A percentile compares a stretch with the other conserved stretches of the same genome.
Evolutionary conservation across 2,329 filamentous ascomycete genomes (phyloP).

Genomic region (Kalaharituber pfeilii): DNA sequence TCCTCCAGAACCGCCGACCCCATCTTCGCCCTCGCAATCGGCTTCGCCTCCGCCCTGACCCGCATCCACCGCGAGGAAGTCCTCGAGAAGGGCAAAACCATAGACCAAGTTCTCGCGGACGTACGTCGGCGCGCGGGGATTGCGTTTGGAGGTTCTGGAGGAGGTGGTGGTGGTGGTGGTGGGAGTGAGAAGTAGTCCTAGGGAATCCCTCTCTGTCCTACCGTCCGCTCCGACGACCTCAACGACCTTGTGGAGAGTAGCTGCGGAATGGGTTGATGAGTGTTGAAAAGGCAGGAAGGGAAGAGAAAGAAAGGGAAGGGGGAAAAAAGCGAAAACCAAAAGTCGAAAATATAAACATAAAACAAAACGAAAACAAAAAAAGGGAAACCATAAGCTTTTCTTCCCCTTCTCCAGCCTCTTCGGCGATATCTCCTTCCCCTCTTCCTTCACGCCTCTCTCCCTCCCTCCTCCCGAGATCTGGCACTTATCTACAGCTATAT

Average conservation of each 20-base stretch:
- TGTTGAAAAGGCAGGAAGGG: slow-evolving; percentile 21
- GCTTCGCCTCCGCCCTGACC: slow-evolving; percentile 57
- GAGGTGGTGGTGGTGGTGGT: slow-evolving; percentile 27
- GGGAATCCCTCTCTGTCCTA: no score
- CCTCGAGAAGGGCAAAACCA: slow-evolving; percentile 33
- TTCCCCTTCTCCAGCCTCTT: neutral
- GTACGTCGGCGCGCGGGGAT: neutral
- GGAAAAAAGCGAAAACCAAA: slow-evolving; percentile 16
- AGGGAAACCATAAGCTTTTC: slow-evolving; percentile 44
- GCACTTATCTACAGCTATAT: slow-evolving; percentile 49
- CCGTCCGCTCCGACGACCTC: no score
- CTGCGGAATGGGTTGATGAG: slow-evolving; percentile 16
- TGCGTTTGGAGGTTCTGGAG: slow-evolving; percentile 40
- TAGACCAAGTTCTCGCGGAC: no score
- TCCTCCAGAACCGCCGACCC: slow-evolving; percentile 47
- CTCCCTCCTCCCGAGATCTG: slow-evolving; percentile 50
- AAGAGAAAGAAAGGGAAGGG: slow-evolving; percentile 23
- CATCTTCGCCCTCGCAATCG: slow-evolving; percentile 45
- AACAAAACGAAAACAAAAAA: slow-evolving; percentile 35
- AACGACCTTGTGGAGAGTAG: neutral
- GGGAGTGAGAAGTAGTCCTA: neutral
- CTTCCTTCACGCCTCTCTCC: slow-evolving; percentile 39
- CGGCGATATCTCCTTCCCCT: neutral
- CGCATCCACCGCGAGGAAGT: slow-evolving; percentile 42
- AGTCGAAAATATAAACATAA: slow-evolving; percentile 17